Evolutionary conservation across 257 asterid genomes (phyloP).

Genomic region (Solanum sitiens): DNA sequence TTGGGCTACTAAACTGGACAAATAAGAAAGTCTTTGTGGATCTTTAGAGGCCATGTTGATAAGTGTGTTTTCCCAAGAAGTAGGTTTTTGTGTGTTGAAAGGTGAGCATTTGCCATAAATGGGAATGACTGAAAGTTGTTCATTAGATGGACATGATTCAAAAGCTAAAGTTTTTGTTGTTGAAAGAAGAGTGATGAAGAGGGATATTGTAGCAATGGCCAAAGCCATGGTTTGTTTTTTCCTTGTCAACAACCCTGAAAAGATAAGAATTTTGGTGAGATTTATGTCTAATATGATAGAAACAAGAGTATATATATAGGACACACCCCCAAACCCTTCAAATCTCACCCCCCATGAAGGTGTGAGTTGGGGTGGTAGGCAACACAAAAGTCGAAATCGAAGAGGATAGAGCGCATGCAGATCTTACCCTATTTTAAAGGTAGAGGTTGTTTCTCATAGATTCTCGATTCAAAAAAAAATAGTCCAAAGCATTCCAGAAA

Average conservation of each 20-base stretch:
- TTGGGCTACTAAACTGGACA: slow-evolving; percentile 52
- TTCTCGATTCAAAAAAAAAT: too few relatives aligned
- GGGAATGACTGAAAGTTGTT: slow-evolving; percentile 56
- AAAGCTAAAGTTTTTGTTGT: slow-evolving; percentile 21
- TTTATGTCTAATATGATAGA: not conserved
- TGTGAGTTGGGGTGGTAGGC: not conserved
- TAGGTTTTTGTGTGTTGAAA: slow-evolving; percentile 36
- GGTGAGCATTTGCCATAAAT: slow-evolving; percentile 86
- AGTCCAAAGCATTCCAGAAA: not conserved
- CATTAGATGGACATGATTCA: slow-evolving; percentile 48
- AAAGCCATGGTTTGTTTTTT: slow-evolving; percentile 18
- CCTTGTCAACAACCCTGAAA: slow-evolving; percentile 1
- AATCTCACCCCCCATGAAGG: not conserved
- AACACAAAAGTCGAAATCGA: not conserved
- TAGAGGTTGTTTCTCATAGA: too few relatives aligned
- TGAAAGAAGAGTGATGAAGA: slow-evolving; percentile 29
- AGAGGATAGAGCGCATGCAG: not conserved
- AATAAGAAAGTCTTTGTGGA: slow-evolving; percentile 49
- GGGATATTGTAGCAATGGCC: slow-evolving; percentile 10
- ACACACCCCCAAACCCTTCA: not conserved
- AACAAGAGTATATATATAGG: not conserved
- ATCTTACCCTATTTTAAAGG: too few relatives aligned
- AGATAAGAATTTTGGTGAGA: slow-evolving; percentile 1
- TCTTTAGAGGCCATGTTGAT: slow-evolving; percentile 64
- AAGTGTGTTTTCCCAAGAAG: slow-evolving; percentile 45